Base-by-base conservation (phyloP, 2,329 filamentous ascomycete genomes). In the Biscogniauxia mediterranea region DNA sequence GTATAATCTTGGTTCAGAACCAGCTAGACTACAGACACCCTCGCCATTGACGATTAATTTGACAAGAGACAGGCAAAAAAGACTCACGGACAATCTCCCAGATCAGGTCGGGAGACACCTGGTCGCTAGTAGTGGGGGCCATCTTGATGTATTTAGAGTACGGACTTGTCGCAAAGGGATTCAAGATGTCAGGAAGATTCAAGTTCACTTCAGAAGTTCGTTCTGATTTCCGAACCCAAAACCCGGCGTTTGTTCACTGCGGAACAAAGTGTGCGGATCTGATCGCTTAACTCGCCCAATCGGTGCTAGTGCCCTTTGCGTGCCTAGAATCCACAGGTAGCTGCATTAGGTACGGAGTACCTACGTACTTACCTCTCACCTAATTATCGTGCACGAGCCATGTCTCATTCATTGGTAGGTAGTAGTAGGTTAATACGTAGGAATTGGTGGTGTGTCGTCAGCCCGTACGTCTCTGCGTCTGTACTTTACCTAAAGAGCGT, bases 71-170 rank as follows among this genome's bases (percentile, higher is more conserved):
- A 6, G 11, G 28, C 28, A 9, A 32, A 55, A 59, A 68, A 59
- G 56, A 93, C 93, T 81, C 89, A 97, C 93, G 92, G 85, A 89
- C 89, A 80, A 96, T 83, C 87, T 94, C 90, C 94, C 94, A 98
- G 85, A 97, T 83, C 74, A 97, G 86, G 83, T 97, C 93, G 77
- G 89, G 81, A 79, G 93, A 96, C 77, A 96, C 85, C 84, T 93
- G 92, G 74, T 88, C 79, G 72, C 86, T 82, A 62, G 83, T 74
- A 46, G 61, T 62, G 23, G 77, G 76, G 71, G 80, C 78, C 83
- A 86, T 86, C 80, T 79, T 86, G 84, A 74, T 72, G 76, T 74
- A 70, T 74, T 32, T 32, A 6, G 67, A 20, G n/a, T 13, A 23
- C 5, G 38, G 42, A 25, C 57, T 32, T 61, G 57, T 56, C 52